Evolutionary conservation across 352 stramenopile species (phyloP).

Genomic region (Halophytophthora batemanensis): DNA sequence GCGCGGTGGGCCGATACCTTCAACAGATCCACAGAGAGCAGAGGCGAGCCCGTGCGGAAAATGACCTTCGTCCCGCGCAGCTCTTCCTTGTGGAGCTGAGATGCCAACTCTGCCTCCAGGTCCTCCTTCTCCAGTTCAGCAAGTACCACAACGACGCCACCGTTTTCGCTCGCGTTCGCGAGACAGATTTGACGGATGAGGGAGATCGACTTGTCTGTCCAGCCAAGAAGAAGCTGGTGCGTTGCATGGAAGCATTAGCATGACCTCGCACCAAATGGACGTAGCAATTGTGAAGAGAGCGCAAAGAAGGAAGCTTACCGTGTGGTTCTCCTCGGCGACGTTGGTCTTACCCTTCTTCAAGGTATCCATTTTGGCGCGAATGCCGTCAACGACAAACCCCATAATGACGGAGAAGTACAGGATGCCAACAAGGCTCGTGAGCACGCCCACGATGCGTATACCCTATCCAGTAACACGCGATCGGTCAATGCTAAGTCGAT

Average conservation of each 20-base stretch:
- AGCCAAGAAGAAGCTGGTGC: constrained; percentile 75
- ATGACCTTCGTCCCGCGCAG: constrained; percentile 73
- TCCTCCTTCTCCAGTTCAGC: constrained; percentile 76
- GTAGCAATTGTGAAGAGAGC: neutral
- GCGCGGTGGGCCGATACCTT: constrained; percentile 80
- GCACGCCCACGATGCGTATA: constrained; percentile 48
- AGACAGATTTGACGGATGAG: constrained; percentile 84
- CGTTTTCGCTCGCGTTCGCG: constrained; percentile 84
- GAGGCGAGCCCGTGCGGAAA: constrained; percentile 72
- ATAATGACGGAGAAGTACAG: constrained; percentile 90
- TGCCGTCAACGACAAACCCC: constrained; percentile 86
- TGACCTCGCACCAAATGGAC: neutral
- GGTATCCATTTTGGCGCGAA: constrained; percentile 85
- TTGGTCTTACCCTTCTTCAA: constrained; percentile 86
- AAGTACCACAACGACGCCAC: constrained; percentile 78
- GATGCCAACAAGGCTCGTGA: constrained; percentile 66
- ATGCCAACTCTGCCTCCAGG: constrained; percentile 63
- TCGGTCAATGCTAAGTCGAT: neutral
- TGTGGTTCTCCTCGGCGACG: constrained; percentile 79
- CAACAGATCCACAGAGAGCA: constrained; percentile 75
- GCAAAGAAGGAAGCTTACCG: constrained; percentile 27
- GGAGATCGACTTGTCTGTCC: constrained; percentile 85
- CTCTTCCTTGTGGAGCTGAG: constrained; percentile 55
- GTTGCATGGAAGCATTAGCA: neutral
- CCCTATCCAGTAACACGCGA: constrained; percentile 20